A percentile compares a stretch with the other conserved stretches of the same genome.
Conservation (phyloP, 1,139 yeast genomes). For the Nadsonia commutata region DNA sequence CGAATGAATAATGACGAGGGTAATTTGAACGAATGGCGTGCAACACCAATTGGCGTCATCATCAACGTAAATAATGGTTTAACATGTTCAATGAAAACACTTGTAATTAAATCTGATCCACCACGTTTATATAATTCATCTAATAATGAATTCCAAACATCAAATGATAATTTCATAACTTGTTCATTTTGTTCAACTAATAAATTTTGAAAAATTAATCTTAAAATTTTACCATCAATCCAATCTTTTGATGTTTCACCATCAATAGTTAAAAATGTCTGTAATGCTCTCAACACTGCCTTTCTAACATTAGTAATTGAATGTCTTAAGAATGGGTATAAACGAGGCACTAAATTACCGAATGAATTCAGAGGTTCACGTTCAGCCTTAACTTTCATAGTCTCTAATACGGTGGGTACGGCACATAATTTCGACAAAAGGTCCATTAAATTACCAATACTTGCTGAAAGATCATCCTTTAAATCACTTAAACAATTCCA, state of each 20-base stretch:
- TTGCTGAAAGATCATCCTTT: conserved; percentile 84
- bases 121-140: conserved; percentile 30
- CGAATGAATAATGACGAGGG: conserved; percentile 55
- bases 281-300: conserved; percentile 69
- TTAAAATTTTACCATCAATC: conserved; percentile 58
- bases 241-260: conserved; percentile 46
- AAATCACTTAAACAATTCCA: conserved; percentile 81
- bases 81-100: conserved; percentile 30
- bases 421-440: conserved; percentile 76
- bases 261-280: conserved; percentile 63
- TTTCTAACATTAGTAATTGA: conserved; percentile 84
- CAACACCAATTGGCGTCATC: conserved; percentile 90
- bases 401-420: conserved; percentile 53
- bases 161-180: conserved; percentile 48
- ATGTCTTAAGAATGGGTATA: conserved; percentile 87
- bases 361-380: conserved; percentile 39
- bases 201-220: conserved; percentile 75
- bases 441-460: conserved; percentile 95
- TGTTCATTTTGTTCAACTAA: conserved; percentile 76
- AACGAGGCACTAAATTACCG: conserved; percentile 68
- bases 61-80: conserved; percentile 52
- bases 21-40: conserved; percentile 81
- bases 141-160: conserved; percentile 47
- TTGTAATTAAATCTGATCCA: conserved; percentile 15
- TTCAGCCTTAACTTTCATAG: conserved; percentile 40